Evolutionary conservation across 2,329 filamentous ascomycete genomes (phyloP).

Genomic region (Penicillium sp.): DNA sequence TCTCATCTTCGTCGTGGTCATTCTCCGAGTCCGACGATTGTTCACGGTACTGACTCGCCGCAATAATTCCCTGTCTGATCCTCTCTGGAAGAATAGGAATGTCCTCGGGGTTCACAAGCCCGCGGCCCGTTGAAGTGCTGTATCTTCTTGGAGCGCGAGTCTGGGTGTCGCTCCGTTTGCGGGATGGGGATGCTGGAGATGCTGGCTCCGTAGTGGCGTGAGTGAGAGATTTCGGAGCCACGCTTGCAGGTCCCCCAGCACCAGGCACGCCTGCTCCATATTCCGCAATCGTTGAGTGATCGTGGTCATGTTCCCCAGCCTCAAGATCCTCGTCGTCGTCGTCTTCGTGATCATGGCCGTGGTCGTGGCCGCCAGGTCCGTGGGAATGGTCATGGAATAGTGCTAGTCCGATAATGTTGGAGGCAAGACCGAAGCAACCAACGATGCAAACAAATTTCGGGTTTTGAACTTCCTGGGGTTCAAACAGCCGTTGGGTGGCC

Average conservation of each 20-base stretch:
- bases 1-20: constrained; percentile 53
- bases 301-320: constrained; percentile 56
- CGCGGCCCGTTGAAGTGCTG: constrained; percentile 55
- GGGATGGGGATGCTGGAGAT: constrained; percentile 25
- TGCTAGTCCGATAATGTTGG: constrained; percentile 83
- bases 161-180: constrained; percentile 31
- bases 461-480: constrained; percentile 81
- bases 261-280: neutral
- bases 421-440: constrained; percentile 76
- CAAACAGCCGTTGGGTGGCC: constrained; percentile 84
- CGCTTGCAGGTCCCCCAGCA: constrained; percentile 18
- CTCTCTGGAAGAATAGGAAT: constrained; percentile 84
- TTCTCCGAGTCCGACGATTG: constrained; percentile 53
- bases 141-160: constrained; percentile 33
- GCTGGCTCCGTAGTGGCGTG: constrained; percentile 27
- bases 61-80: constrained; percentile 89
- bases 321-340: constrained; percentile 45
- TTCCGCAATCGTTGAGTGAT: neutral
- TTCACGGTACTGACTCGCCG: constrained; percentile 64
- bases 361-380: constrained; percentile 50
- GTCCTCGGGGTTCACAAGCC: constrained; percentile 58
- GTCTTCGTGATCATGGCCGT: constrained; percentile 51
- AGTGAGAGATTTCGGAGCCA: constrained; percentile 27
- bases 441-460: constrained; percentile 86
- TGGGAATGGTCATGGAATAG: constrained; percentile 94